Evolutionary conservation across 257 asterid species (phyloP), one percentile per base, ranked within the genome.

Genomic region (Thymus mandschuricus): DNA sequence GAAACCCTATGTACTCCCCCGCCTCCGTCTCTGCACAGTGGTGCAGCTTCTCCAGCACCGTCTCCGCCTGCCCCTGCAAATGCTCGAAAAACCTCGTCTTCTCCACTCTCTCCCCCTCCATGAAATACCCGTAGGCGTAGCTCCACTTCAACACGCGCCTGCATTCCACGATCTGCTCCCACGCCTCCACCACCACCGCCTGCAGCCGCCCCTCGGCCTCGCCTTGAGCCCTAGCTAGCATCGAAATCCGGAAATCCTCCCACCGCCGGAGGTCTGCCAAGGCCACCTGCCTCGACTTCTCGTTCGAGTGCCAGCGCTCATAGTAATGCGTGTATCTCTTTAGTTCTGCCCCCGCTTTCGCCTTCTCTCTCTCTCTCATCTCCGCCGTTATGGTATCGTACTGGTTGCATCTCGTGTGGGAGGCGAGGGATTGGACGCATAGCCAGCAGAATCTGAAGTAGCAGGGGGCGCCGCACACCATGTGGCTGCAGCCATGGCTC

Each of bases 151-250:
- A 33, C 1, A 83, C 81, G 3, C 87, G 69, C 71, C 87, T 74
- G 38, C 90, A 85, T 43, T 81, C 87, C 13, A 78, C 82, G 6
- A 87, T 83, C 79, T 87, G 90, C 8, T 64, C 62, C 92, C 86
- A 84, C 1, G 92, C 92, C 11, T 79, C 73, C 3, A 21, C 0
- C 31, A 84, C 65, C 3, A 60, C 65, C 3, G 57, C 75, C 40
- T 28, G 11, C 27, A 79, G 48, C 48, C 2, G 10, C 8, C 10
- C 1, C 48, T 2, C 0, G 66, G 27, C 8, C 73, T 43, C 6
- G 1, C 51, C 12, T 52, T 69, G 1, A 15, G 46, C 0, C 4
- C 44, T 60, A 46, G 29, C 66, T 43, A 43, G 48, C 10, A 6
- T 43, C 10, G 48, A 43, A 6, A 6, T 10, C 1, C 8, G 1